phyloP scores from a whole-genome alignment of 2,329 filamentous ascomycete genomes.

The Xylariaceae sp. region DNA sequence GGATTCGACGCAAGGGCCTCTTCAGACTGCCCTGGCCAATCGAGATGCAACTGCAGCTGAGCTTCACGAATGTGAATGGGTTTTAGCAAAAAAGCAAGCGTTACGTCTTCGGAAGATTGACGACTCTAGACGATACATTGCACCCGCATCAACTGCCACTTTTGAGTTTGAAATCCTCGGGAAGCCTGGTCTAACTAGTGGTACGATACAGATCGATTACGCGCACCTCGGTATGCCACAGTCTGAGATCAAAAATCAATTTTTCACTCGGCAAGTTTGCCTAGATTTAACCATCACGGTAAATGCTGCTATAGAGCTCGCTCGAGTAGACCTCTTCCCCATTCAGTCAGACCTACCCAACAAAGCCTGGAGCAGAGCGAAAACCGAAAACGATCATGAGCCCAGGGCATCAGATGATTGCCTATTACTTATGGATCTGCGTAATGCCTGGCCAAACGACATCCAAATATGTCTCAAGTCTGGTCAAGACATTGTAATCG shows the following conservation, averaged over 20 bases:
- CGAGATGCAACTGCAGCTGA: slow-evolving; percentile 77
- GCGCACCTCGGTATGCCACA: slow-evolving; percentile 70
- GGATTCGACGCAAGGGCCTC: slow-evolving; percentile 76
- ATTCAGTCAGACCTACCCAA: slow-evolving; percentile 65
- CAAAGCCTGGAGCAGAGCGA: slow-evolving; percentile 54
- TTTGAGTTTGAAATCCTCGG: slow-evolving; percentile 85
- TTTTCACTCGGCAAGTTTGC: slow-evolving; percentile 80
- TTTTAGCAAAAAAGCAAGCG: slow-evolving; percentile 72
- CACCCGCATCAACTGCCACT: slow-evolving; percentile 62
- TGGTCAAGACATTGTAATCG: slow-evolving; percentile 47
- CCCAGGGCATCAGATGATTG: slow-evolving; percentile 62
- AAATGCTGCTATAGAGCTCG: slow-evolving; percentile 83
- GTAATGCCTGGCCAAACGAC: slow-evolving; percentile 85
- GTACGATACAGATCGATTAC: slow-evolving; percentile 81
- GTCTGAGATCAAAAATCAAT: slow-evolving; percentile 67
- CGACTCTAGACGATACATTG: slow-evolving; percentile 57
- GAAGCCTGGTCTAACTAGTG: slow-evolving; percentile 78
- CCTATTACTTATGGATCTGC: slow-evolving; percentile 76
- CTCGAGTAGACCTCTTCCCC: slow-evolving; percentile 74
- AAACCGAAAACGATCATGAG: slow-evolving; percentile 31
- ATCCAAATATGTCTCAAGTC: slow-evolving; percentile 64
- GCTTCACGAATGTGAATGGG: slow-evolving; percentile 81
- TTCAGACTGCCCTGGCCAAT: slow-evolving; percentile 72
- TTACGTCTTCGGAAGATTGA: slow-evolving; percentile 53
- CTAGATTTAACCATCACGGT: slow-evolving; percentile 84